These are phyloP conservation scores for Botrytis cinerea DNA, from an alignment of 2,329 filamentous ascomycete genomes.

Conservation along the genomic window DNA sequence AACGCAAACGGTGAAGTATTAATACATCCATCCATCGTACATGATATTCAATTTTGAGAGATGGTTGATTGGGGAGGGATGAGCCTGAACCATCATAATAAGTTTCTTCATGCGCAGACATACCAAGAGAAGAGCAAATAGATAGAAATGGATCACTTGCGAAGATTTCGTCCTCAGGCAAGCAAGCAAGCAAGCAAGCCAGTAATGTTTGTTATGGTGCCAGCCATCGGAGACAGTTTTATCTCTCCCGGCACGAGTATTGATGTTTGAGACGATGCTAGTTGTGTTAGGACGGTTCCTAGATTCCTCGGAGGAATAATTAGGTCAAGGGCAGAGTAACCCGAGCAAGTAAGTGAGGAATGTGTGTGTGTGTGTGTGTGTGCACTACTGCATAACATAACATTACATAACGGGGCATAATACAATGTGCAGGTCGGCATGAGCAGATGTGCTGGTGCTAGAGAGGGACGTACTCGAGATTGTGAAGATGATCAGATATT, in stretches of 20 bases:
- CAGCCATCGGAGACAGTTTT: constrained; percentile 2
- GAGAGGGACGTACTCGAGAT: too few relatives aligned
- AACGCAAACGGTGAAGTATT: not conserved
- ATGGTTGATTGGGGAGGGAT: not conserved
- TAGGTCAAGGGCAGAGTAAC: too few relatives aligned
- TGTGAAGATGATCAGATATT: not conserved
- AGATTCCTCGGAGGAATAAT: too few relatives aligned
- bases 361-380: not conserved
- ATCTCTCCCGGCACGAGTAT: too few relatives aligned
- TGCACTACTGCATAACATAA: not conserved
- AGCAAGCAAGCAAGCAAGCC: not conserved
- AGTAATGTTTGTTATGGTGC: not conserved
- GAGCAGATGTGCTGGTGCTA: not conserved
- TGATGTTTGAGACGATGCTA: not conserved
- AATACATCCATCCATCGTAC: not conserved
- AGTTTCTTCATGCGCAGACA: constrained; percentile 18
- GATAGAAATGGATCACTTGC: too few relatives aligned
- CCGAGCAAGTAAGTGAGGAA: not conserved
- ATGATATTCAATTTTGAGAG: not conserved
- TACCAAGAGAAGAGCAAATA: too few relatives aligned
- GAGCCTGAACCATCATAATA: not conserved
- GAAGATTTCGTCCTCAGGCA: not conserved
- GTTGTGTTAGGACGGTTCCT: too few relatives aligned
- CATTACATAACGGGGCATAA: not conserved
- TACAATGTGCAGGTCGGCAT: not conserved